phyloP scores from a whole-genome alignment of 2,329 filamentous ascomycete genomes.

The Pseudogymnoascus sp. region DNA sequence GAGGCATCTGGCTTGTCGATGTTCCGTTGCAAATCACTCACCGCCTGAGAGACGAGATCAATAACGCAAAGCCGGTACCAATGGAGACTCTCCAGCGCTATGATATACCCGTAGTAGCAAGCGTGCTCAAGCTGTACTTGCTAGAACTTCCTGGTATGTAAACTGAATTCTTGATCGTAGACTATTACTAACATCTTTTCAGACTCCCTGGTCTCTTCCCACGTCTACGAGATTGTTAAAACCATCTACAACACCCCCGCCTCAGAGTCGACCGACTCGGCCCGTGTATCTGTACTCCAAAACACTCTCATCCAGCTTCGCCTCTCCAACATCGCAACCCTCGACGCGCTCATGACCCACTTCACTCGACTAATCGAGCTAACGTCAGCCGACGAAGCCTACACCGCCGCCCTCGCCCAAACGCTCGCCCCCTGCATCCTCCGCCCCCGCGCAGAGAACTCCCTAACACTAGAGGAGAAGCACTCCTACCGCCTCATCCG shows the following conservation, averaged over 20 bases:
- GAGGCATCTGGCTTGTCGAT: conserved; percentile 90
- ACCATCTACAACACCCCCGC: conserved; percentile 86
- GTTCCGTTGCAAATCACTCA: conserved; percentile 82
- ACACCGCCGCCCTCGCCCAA: conserved; percentile 67
- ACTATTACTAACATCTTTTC: conserved; percentile 21
- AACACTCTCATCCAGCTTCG: conserved; percentile 92
- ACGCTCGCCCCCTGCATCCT: conserved; percentile 79
- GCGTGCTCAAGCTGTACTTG: conserved; percentile 87
- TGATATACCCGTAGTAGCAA: conserved; percentile 90
- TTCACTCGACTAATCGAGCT: conserved; percentile 95
- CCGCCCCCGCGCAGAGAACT: conserved; percentile 79
- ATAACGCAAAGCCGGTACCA: conserved; percentile 76
- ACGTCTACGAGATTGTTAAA: conserved; percentile 98
- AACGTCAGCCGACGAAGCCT: conserved; percentile 89
- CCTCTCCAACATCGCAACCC: conserved; percentile 95
- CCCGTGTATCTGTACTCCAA: conserved; percentile 84
- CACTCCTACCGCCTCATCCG: conserved; percentile 85
- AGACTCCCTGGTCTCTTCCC: conserved; percentile 97
- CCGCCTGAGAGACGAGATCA: conserved; percentile 73
- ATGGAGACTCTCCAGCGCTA: conserved; percentile 76
- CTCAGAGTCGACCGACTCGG: conserved; percentile 67
- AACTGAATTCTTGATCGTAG: conserved; percentile 25
- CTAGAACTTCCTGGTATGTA: conserved; percentile 82
- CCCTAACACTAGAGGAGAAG: conserved; percentile 90
- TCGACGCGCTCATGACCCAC: conserved; percentile 96